Evolutionary conservation across 768 basidiomycete species (phyloP).

Genomic region (Rhodocollybia butyracea): DNA sequence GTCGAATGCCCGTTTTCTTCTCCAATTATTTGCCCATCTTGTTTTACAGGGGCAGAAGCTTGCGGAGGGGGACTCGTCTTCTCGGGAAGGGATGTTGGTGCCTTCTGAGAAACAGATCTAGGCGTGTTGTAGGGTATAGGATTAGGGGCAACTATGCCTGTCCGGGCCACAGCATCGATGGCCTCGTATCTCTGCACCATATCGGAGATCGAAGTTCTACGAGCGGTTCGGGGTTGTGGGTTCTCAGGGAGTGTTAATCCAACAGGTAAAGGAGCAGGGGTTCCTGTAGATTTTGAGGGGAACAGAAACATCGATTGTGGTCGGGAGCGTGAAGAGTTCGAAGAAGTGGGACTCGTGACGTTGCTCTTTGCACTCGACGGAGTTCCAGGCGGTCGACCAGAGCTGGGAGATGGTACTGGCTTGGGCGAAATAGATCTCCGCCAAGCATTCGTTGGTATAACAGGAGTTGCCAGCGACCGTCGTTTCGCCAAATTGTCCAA

Average conservation of each 20-base stretch:
- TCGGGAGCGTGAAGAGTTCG: conserved; percentile 45
- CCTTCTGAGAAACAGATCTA: conserved; percentile 27
- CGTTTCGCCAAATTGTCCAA: conserved; percentile 2
- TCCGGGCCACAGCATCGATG: conserved; percentile 39
- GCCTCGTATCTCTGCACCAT: conserved; percentile 85
- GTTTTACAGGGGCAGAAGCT: not conserved
- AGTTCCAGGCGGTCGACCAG: not conserved
- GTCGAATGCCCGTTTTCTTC: not conserved
- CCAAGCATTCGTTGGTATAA: conserved; percentile 1
- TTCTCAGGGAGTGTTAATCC: conserved; percentile 47
- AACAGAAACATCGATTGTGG: conserved; percentile 84
- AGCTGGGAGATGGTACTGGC: conserved; percentile 15
- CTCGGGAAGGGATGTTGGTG: not conserved
- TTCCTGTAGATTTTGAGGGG: conserved; percentile 50
- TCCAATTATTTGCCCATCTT: not conserved
- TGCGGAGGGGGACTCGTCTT: not conserved
- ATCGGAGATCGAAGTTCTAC: conserved; percentile 80
- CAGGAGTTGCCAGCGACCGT: conserved; percentile 5
- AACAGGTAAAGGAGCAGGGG: conserved; percentile 28
- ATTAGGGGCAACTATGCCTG: too few relatives aligned
- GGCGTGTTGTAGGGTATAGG: conserved; percentile 20
- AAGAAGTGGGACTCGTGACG: not conserved
- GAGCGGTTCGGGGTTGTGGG: conserved; percentile 35
- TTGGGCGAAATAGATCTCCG: conserved; percentile 21
- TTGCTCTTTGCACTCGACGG: not conserved